phyloP scores from a whole-genome alignment of 2,329 filamentous ascomycete genomes.

The Ophiognomonia clavigignenti-juglandacearum region DNA sequence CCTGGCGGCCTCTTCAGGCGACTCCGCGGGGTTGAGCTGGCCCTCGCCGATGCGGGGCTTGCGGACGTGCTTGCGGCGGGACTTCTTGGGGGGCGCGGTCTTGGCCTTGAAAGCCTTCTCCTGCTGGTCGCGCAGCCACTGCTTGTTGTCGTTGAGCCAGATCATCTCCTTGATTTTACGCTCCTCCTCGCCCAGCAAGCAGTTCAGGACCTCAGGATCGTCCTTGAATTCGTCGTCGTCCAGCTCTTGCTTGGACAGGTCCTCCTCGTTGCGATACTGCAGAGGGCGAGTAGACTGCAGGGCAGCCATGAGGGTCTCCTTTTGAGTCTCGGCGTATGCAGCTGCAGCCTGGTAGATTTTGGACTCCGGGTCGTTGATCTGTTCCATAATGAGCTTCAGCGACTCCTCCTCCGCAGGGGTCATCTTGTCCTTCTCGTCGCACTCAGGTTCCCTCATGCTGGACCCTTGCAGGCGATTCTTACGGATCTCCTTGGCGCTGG shows the following conservation, averaged over 20 bases:
- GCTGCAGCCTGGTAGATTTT: slow-evolving; percentile 22
- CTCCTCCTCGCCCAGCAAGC: slow-evolving; percentile 69
- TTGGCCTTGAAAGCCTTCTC: slow-evolving; percentile 75
- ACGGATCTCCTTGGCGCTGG: slow-evolving; percentile 14
- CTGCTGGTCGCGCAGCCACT: slow-evolving; percentile 84
- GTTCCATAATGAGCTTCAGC: slow-evolving; percentile 66
- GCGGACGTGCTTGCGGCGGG: slow-evolving; percentile 43
- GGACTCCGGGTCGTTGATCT: slow-evolving; percentile 59
- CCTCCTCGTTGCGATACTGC: slow-evolving; percentile 37
- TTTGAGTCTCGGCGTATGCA: slow-evolving; percentile 15
- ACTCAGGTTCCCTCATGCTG: slow-evolving; percentile 18
- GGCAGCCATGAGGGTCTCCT: slow-evolving; percentile 20
- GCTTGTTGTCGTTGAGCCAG: slow-evolving; percentile 93
- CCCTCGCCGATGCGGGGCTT: slow-evolving; percentile 59
- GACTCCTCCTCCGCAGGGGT: slow-evolving; percentile 59
- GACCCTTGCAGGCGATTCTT: slow-evolving; percentile 12
- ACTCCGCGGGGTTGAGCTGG: slow-evolving; percentile 60
- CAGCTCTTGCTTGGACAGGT: slow-evolving; percentile 56
- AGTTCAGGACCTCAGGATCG: slow-evolving; percentile 81
- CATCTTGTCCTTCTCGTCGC: slow-evolving; percentile 39
- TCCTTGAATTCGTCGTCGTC: slow-evolving; percentile 80
- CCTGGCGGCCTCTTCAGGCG: slow-evolving; percentile 64
- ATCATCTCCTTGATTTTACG: slow-evolving; percentile 80
- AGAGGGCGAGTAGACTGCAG: slow-evolving; percentile 45
- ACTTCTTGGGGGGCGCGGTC: slow-evolving; percentile 54